Base-by-base conservation (phyloP, 441 rosid species). In the Eruca vesicaria region DNA sequence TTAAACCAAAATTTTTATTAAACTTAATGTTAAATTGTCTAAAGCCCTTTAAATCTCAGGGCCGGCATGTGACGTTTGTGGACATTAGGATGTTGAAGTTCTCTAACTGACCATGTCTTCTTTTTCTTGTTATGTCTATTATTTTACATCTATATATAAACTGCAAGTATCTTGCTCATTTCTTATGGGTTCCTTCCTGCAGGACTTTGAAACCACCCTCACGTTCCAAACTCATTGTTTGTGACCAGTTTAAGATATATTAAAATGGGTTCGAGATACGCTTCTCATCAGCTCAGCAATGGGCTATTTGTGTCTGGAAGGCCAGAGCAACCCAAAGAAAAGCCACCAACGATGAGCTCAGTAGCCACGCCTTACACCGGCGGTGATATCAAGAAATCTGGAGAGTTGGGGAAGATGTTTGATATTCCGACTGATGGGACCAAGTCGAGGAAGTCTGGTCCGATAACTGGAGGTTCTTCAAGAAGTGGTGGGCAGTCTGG, bases 261-360 rank as follows among this genome's bases (percentile, higher is more conserved):
- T 73, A 66, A 72, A 85, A 94, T 94, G 98, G 98, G 95, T 82
- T 90, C 97, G 59, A 88, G 97, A 68, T 92, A 89, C 85, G 95
- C 97, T 62, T 94, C 98, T 68, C 98, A 94, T 88, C 86, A 94
- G 86, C 95, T 92, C 73, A 88, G 97, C 88, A 92, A 89, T 90
- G 98, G 97, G 79, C 91, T 94, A 9, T 94, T 88, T 69, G 98
- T 94, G 53, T 94, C 98, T n/a, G 97, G 98, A 71, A 86, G 95
- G 80, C 96, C 91, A 8, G 98, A 94, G 82, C 98, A 90, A 85
- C 92, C 95, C 9, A 94, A 94, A 82, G 98, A 94, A 84, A 89
- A 88, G 82, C 38, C 88, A 61, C 97, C 98, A 1, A 90, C n/a
- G n/a, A n/a, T n/a, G n/a, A n/a, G n/a, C n/a, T n/a, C n/a, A n/a